These are phyloP conservation scores for Colletotrichum sp. DNA, from an alignment of 2,329 filamentous ascomycete species.

Conservation along the genomic window DNA sequence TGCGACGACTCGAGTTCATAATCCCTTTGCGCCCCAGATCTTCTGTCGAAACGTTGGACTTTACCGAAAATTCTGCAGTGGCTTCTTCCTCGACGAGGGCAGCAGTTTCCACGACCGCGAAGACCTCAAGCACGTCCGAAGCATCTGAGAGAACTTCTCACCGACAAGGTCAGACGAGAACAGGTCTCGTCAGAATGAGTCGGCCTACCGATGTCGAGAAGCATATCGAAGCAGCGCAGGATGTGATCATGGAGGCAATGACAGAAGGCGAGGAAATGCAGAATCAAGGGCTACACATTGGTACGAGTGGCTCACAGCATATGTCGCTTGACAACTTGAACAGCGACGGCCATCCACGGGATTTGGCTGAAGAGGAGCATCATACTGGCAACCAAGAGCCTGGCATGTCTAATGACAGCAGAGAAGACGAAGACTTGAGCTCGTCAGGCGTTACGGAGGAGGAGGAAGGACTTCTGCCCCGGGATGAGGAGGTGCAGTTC, in stretches of 20 bases:
- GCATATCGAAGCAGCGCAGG: background rate
- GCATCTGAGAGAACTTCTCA: background rate
- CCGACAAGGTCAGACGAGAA: background rate
- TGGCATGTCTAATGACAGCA: background rate
- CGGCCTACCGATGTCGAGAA: background rate
- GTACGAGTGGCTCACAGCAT: background rate
- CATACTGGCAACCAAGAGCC: background rate
- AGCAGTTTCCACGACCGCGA: background rate
- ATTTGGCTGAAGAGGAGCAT: background rate
- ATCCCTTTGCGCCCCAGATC: background rate
- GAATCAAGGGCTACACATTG: background rate
- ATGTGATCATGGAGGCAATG: background rate
- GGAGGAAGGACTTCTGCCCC: background rate
- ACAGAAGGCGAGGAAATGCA: background rate
- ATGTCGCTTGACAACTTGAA: background rate
- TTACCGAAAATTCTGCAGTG: background rate
- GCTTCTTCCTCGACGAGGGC: background rate
- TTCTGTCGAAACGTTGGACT: background rate
- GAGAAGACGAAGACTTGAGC: background rate
- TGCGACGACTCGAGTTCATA: background rate
- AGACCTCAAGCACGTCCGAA: background rate
- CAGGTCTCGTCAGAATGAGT: background rate
- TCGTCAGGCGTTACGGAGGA: background rate
- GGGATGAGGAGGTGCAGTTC: background rate
- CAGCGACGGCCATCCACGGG: background rate